Base-by-base conservation (phyloP, 352 stramenopile genomes). In the Phytopythium montanum region DNA sequence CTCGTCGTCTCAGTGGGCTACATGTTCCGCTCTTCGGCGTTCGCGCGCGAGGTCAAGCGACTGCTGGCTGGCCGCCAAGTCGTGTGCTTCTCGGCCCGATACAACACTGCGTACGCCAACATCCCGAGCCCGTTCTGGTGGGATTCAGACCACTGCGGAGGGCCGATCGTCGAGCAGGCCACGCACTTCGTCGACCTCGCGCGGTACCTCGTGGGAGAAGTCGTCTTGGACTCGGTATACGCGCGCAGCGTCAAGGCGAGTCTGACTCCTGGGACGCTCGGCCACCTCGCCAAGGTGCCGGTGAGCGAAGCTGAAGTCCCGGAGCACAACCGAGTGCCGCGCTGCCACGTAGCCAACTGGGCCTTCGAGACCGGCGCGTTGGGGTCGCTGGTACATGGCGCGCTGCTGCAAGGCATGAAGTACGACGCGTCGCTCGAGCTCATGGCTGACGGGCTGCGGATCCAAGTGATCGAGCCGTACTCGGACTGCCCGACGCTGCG, bases 91-190 rank as follows among this genome's bases (percentile, higher is more conserved):
- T 73, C 65, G 62, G 58, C 62, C 7, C 65, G 65, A 53, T 76
- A 73, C 65, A 76, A 76, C 60, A 71, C 62, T 56, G 54, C 65
- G 25, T 76, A 76, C 57, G 60, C 65, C 3, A 59, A 55, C 48
- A 76, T 76, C 57, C 65, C 62, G 28, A 73, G 69, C 41, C 69
- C 69, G 25, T 76, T 76, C 65, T 76, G 69, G 69, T 76, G 69
- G 69, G 62, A 73, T 59, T 68, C 65, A 9, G 62, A 31, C 12
- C 69, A 76, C 65, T 76, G 69, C 50, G 69, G 69, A 16, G 69
- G 69, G 13, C 69, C 69, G 12, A 76, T 76, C 57, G 69, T 76
- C 16, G 69, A 76, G 61, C 69, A 76, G 53, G 65, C 69, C 53
- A 76, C 69, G 23, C 69, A 76, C 65, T 76, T 76, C n/a, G 61